phyloP scores from a whole-genome alignment of 108 stramenopile genomes.

The Licmophora abbreviata region DNA sequence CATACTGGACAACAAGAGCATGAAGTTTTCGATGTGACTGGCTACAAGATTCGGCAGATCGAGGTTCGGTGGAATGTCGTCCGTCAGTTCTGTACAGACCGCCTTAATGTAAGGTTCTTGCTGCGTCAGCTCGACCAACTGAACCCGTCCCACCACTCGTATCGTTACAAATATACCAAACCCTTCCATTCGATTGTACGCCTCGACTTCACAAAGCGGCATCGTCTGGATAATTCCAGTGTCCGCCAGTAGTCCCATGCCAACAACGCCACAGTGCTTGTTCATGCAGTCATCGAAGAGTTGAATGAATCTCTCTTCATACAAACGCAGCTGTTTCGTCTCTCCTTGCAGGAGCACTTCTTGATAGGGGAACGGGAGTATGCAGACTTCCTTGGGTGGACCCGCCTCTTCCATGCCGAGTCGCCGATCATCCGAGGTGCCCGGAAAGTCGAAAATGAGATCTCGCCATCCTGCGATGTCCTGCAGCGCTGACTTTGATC shows the following conservation, averaged over 20 bases:
- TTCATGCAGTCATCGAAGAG: constrained; percentile 56
- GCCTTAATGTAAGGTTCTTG: constrained; percentile 62
- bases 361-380: constrained; percentile 65
- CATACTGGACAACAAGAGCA: constrained; percentile 42
- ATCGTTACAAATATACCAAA: constrained; percentile 73
- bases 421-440: constrained; percentile 2
- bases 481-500: constrained; percentile 2
- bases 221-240: constrained; percentile 62
- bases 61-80: constrained; percentile 33
- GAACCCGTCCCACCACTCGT: constrained; percentile 51
- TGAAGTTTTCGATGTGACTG: constrained; percentile 44
- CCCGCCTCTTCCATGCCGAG: constrained; percentile 1
- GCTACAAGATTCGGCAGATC: constrained; percentile 45
- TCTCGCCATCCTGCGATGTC: constrained; percentile 45
- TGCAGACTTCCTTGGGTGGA: constrained; percentile 38
- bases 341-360: constrained; percentile 69
- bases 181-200: constrained; percentile 57
- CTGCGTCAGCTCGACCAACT: constrained; percentile 43
- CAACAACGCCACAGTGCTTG: constrained; percentile 60
- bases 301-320: constrained; percentile 69
- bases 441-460: constrained; percentile 21
- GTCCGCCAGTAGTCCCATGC: constrained; percentile 60
- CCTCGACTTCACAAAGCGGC: constrained; percentile 75
- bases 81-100: constrained; percentile 43
- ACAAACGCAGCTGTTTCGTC: constrained; percentile 64